Evolutionary conservation across 768 basidiomycete genomes (phyloP), one percentile per base, ranked within the genome.

Genomic region (Hypholoma sublateritium): DNA sequence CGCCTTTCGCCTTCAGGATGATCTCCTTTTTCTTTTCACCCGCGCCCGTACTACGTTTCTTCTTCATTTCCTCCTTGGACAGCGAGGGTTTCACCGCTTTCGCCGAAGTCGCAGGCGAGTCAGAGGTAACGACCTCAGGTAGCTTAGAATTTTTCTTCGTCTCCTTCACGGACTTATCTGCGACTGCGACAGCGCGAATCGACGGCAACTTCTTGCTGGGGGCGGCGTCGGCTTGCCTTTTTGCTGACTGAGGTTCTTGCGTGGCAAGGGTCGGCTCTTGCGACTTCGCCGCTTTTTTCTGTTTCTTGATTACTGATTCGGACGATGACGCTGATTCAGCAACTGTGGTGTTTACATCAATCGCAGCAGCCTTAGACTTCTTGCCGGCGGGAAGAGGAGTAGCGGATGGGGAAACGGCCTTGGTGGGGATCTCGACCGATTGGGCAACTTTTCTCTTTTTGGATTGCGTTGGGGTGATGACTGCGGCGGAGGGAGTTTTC

Each of bases 1-100:
- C 70, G 9, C 72, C 72, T 59, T 72, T 74, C 50, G 66, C 57
- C 56, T 72, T 71, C 9, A 69, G 61, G 17, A 76, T 45, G 50
- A 74, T 72, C 50, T 73, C 77, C 70, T 85, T 87, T 72, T 89
- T 89, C 74, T 81, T 85, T 69, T 81, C 81, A 2, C 76, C 75
- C 46, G 72, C 68, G 35, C 67, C 72, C 1, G 65, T 69, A 19
- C 68, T 68, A 53, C 77, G 75, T 66, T 87, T 87, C 67, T 77
- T 74, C 71, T 86, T 85, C 60, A 81, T 62, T 58, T 83, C 83
- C 16, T 77, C 74, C 46, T 66, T 74, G 7, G 71, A 75, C 50
- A 80, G 44, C 12, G 69, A 55, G 3, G 64, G 50, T 12, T 62
- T 59, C 12, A 59, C 55, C 42, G 48, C 56, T 53, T 62, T 64